Evolutionary conservation across 306 rosid species (phyloP).

Genomic region (Vigna trinervia): DNA sequence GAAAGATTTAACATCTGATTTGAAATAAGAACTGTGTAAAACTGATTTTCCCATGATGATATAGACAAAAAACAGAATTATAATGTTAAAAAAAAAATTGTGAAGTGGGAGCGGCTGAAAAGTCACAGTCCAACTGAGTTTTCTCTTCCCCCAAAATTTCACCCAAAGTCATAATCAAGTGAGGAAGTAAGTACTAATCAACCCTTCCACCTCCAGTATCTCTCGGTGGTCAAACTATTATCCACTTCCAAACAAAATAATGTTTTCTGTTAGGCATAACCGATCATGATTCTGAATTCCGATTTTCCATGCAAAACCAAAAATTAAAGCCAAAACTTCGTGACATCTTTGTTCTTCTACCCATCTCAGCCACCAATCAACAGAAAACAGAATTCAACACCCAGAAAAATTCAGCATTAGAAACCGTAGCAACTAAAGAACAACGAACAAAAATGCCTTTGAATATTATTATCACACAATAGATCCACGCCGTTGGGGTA

Average conservation of each 20-base stretch:
- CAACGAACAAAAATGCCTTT: not conserved
- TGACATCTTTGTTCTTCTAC: constrained; percentile 3
- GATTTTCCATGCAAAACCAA: constrained; percentile 28
- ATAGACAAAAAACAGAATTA: constrained; percentile 11
- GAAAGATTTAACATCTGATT: constrained; percentile 1
- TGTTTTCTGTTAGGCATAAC: not conserved
- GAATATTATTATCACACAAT: constrained; percentile 1
- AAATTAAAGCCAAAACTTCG: not conserved
- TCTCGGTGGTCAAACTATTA: not conserved
- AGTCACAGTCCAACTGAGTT: not conserved
- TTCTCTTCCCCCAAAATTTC: constrained; percentile 18
- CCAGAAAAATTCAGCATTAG: constrained; percentile 14
- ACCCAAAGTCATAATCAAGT: constrained; percentile 18
- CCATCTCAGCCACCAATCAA: not conserved
- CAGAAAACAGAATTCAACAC: constrained; percentile 21
- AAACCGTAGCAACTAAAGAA: not conserved
- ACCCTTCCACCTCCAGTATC: constrained; percentile 8
- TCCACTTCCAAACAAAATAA: constrained; percentile 4
- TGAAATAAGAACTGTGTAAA: constrained; percentile 25
- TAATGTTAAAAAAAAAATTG: not conserved
- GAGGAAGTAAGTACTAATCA: not conserved
- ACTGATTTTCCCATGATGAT: not conserved
- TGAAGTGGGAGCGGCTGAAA: constrained; percentile 11
- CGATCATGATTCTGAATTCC: not conserved
- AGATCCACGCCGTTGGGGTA: constrained; percentile 31